Evolutionary conservation across 2,329 filamentous ascomycete species (phyloP), one percentile per base, ranked within the genome.

Genomic region (Neonectria ditissima): DNA sequence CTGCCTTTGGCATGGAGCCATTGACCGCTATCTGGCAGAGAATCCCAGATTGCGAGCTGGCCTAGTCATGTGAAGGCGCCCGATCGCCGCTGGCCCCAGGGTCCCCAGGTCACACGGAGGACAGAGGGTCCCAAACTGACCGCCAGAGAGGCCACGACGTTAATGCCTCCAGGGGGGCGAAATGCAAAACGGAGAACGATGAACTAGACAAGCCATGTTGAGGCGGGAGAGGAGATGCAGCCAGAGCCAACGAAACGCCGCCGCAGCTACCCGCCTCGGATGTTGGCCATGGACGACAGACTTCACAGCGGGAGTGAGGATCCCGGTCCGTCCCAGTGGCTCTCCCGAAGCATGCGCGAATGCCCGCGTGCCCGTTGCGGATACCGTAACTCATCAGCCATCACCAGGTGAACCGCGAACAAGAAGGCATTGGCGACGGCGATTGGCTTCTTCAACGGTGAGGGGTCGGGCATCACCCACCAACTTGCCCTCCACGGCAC

Each of bases 241-340:
- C 55, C 56, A 58, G 34, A 62, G 50, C 70, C 70, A 73, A 72
- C 68, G 67, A 71, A 71, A 47, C 51, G 51, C 58, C 59, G 57
- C 56, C 60, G 65, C 65, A 52, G 51, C 63, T 63, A 67, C 64
- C 63, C 67, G 69, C 63, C 34, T 62, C 54, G 37, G 69, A 63
- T 54, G 58, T 55, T 60, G 55, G 59, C 48, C 52, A 39, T 34
- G 30, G 62, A 65, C 41, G 47, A 45, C 37, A 20, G 48, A 41
- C 10, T 48, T 56, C 47, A 48, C 18, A 44, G 51, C 44, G 45
- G 57, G 57, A 65, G 26, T 32, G 55, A 52, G 37, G 26, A 59
- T 69, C 59, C 70, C 73, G 72, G 74, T 66, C 74, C 73, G 73
- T 75, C 59, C 74, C 74, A 73, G 63, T 71, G 69, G 69, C 61